These are phyloP conservation scores for Nannochloropsis salina DNA, from an alignment of 108 stramenopile species.

Conservation along the genomic window DNA sequence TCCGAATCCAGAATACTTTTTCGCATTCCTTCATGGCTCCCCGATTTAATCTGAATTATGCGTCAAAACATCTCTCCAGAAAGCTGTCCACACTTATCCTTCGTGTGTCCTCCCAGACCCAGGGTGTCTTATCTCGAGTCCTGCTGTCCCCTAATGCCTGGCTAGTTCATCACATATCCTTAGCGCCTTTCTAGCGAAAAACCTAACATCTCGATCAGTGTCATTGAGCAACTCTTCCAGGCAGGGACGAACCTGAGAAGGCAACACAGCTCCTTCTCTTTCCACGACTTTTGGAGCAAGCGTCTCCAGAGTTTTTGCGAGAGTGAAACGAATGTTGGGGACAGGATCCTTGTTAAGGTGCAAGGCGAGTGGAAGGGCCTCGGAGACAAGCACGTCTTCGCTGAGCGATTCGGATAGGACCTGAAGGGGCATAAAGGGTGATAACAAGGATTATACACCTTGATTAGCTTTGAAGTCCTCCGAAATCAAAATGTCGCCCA, in stretches of 20 bases:
- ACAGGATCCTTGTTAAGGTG: slow-evolving; percentile 87
- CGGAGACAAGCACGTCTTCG: slow-evolving; percentile 32
- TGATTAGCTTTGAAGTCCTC: too few species aligned
- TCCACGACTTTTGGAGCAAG: slow-evolving; percentile 57
- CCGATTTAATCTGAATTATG: too few species aligned
- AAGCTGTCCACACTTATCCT: too few species aligned
- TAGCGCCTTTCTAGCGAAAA: slow-evolving; percentile 64
- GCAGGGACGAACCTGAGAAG: slow-evolving; percentile 56
- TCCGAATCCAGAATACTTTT: too few species aligned
- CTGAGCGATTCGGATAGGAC: slow-evolving; percentile 13
- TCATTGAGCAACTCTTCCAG: slow-evolving; percentile 70
- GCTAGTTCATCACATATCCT: not conserved
- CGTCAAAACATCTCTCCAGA: too few species aligned
- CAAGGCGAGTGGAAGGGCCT: slow-evolving; percentile 76
- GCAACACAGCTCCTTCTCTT: not conserved
- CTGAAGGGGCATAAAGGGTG: not conserved
- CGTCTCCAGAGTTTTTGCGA: slow-evolving; percentile 73
- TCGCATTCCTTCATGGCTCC: too few species aligned
- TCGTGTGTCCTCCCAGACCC: too few species aligned
- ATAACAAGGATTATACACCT: not conserved
- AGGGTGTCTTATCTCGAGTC: too few species aligned
- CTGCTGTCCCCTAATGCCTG: not conserved
- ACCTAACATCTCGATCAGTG: slow-evolving; percentile 82
- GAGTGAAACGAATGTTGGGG: slow-evolving; percentile 94
- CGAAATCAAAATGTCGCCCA: too few species aligned